A percentile compares a stretch with the other conserved stretches of the same genome.
Conservation (phyloP, 106 monocot genomes). For the Xerophyta viscosa region DNA sequence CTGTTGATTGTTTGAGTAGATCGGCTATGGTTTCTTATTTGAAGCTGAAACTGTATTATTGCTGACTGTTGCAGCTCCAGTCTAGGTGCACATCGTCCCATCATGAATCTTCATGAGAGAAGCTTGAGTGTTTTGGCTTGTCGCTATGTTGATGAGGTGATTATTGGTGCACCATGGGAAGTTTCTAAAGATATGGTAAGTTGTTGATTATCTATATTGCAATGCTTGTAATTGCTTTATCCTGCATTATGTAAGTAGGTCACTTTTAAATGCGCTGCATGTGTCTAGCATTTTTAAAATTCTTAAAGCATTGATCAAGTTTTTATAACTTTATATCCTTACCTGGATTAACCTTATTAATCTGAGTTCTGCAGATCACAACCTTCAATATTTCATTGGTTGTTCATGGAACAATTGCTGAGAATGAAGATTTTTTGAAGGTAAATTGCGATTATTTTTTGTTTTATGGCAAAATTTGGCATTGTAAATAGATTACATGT, state of each 20-base stretch:
- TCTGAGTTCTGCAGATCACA: slow-evolving; percentile 41
- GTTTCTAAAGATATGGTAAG: slow-evolving; percentile 91
- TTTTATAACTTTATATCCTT: too few relatives aligned
- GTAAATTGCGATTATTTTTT: slow-evolving; percentile 12
- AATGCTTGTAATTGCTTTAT: too few relatives aligned
- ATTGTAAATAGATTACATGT: slow-evolving; percentile 2
- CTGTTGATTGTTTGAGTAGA: too few relatives aligned
- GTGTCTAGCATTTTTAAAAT: too few relatives aligned
- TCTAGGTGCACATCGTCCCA: slow-evolving; percentile 83
- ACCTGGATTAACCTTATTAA: not conserved
- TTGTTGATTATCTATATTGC: not conserved
- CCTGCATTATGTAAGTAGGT: too few relatives aligned
- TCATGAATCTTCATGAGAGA: slow-evolving; percentile 99
- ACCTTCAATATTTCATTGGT: slow-evolving; percentile 72
- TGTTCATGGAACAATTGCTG: slow-evolving; percentile 70
- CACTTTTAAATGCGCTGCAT: too few relatives aligned
- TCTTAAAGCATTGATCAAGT: too few relatives aligned
- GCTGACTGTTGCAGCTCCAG: slow-evolving; percentile 39
- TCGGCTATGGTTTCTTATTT: too few relatives aligned
- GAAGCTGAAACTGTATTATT: too few relatives aligned
- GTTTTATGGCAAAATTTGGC: not conserved
- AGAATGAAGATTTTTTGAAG: slow-evolving; percentile 51
- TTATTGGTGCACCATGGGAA: slow-evolving; percentile 96
- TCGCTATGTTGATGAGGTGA: slow-evolving; percentile 96
- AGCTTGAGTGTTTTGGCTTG: slow-evolving; percentile 98